phyloP scores from a whole-genome alignment of 2,329 filamentous ascomycete genomes.

The Myriosclerotinia scirpicola region DNA sequence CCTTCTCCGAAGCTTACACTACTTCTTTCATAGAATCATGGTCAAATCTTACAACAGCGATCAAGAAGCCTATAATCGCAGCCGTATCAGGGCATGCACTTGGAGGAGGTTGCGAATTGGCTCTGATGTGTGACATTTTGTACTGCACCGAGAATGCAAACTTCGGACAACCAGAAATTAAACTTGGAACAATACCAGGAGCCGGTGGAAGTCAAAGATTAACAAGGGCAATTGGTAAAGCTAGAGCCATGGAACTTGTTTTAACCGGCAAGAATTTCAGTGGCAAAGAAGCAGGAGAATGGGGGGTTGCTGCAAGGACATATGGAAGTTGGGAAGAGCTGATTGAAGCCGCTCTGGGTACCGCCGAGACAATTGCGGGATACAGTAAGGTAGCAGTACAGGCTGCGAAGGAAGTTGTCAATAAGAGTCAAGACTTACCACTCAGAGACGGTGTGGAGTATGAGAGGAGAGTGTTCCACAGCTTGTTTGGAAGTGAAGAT shows the following conservation, averaged over 20 bases:
- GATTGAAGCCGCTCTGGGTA: conserved; percentile 76
- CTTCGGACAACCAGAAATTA: conserved; percentile 97
- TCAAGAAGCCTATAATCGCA: conserved; percentile 93
- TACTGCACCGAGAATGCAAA: conserved; percentile 85
- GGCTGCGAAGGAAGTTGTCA: conserved; percentile 96
- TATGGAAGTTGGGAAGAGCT: conserved; percentile 80
- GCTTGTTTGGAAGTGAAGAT: conserved; percentile 88
- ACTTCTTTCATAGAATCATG: conserved; percentile 93
- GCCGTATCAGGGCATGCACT: conserved; percentile 94
- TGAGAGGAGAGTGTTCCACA: conserved; percentile 90
- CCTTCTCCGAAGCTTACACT: conserved; percentile 84
- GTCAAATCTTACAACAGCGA: conserved; percentile 77
- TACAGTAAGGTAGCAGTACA: conserved; percentile 85
- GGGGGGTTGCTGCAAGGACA: conserved; percentile 83
- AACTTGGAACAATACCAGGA: conserved; percentile 87
- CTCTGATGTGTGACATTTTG: conserved; percentile 95
- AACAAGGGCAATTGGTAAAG: conserved; percentile 79
- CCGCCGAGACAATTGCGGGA: conserved; percentile 84
- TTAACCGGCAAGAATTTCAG: conserved; percentile 82
- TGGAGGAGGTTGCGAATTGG: conserved; percentile 92
- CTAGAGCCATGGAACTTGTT: conserved; percentile 87
- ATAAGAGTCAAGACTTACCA: conserved; percentile 92
- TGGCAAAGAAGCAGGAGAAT: conserved; percentile 80
- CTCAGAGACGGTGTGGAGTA: conserved; percentile 91
- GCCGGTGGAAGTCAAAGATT: conserved; percentile 89